Evolutionary conservation across 306 rosid genomes (phyloP).

Genomic region (Sindora glabra): DNA sequence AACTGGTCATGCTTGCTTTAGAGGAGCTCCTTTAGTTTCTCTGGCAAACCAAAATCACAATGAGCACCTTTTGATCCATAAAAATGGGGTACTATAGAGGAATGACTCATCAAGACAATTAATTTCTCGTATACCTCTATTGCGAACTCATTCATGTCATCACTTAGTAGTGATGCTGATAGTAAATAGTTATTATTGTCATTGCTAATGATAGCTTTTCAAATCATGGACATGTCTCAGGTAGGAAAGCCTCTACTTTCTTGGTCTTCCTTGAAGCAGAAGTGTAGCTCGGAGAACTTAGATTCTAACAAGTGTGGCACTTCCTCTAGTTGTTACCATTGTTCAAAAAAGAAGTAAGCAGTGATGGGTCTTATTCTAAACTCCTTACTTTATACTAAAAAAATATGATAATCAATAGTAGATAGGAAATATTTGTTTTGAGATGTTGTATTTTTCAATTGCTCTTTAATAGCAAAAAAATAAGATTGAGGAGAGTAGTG

Average conservation of each 20-base stretch:
- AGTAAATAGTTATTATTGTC: conserved; percentile 42
- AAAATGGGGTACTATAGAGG: conserved; percentile 14
- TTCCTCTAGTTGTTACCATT: conserved; percentile 68
- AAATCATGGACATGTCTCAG: conserved; percentile 55
- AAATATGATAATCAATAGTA: neutral
- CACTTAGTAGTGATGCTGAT: conserved; percentile 63
- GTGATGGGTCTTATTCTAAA: neutral
- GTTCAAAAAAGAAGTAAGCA: conserved; percentile 71
- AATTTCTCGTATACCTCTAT: conserved; percentile 56
- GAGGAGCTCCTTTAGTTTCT: conserved; percentile 55
- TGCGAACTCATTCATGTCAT: conserved; percentile 52
- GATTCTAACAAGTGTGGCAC: conserved; percentile 63
- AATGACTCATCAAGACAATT: conserved; percentile 53
- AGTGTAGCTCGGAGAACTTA: conserved; percentile 66
- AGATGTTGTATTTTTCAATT: neutral
- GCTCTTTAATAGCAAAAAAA: conserved; percentile 31
- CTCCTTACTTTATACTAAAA: neutral
- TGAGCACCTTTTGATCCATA: conserved; percentile 1
- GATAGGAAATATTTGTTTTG: neutral
- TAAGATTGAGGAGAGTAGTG: conserved; percentile 62
- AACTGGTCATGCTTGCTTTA: conserved; percentile 84
- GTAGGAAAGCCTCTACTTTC: conserved; percentile 73
- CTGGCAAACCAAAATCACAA: neutral
- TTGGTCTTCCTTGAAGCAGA: conserved; percentile 57
- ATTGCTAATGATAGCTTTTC: conserved; percentile 46